Evolutionary conservation across 176 grass and related monocot genomes (phyloP), one percentile per base, ranked within the genome.

Genomic region (Triticum timopheevii): DNA sequence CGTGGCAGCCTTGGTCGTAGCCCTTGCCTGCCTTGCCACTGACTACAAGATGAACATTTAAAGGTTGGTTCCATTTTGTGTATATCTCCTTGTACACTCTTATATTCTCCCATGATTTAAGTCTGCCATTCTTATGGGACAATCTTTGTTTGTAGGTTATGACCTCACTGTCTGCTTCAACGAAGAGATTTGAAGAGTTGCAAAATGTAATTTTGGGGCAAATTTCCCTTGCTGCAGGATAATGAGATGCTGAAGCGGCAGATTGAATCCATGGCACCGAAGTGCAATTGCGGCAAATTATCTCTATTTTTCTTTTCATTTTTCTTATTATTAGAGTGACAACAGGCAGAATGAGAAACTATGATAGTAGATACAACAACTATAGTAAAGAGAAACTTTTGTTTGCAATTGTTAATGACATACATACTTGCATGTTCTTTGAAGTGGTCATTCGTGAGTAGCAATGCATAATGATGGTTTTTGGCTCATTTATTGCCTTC

Each of bases 1-100:
- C 52, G 83, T 98, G 23, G 97, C 97, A 63, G 97, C 97, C 4
- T 86, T 88, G 4, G 47, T 98, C n/a, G 97, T 98, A 50, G 87
- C 90, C 61, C 92, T 96, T 76, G 88, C 94, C 44, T 96, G 93
- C 88, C 90, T 98, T 33, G 92, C 88, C 69, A 86, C 92, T 61
- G 80, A 80, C 80, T 95, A 54, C 87, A 98, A 69, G 86, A 92
- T 79, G 93, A 98, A 61, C 93, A 93, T 62, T 76, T 85, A 28
- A 95, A 95, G 91, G 93, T 93, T 35, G 56, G 47, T 23, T 75
- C 73, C 54, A 4, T 16, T 85, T 75, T 11, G 20, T 58, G 50
- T 25, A 10, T 63, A 77, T 27, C 58, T 81, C 63, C 22, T 15
- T 50, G 35, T 81, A 45, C 8, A 4, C 25, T n/a, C 13, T 35